These are phyloP conservation scores for Phalaenopsis hybrid DNA, from an alignment of 116 monocot genomes.

Conservation along the genomic window DNA sequence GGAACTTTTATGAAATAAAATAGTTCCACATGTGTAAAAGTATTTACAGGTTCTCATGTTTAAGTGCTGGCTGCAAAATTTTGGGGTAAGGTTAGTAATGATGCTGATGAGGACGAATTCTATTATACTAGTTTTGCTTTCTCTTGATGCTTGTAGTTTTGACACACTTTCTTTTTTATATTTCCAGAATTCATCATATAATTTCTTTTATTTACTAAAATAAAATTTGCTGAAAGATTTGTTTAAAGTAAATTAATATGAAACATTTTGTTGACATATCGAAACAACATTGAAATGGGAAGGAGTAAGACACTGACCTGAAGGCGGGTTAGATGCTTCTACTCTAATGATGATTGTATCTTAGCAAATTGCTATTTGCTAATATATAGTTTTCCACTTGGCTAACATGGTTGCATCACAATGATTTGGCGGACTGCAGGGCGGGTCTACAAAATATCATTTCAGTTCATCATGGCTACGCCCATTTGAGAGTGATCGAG, in stretches of 20 bases:
- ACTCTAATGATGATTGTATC: not conserved
- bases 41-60: not conserved
- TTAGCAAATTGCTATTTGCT: not conserved
- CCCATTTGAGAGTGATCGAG: conserved; percentile 91
- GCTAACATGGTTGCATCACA: conserved; percentile 9
- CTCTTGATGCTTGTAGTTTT: not conserved
- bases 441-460: conserved; percentile 92
- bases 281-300: not conserved
- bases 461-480: conserved; percentile 73
- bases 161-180: not conserved
- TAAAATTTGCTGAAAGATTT: not conserved
- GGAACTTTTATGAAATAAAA: not conserved
- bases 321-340: not conserved
- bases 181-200: not conserved
- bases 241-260: not conserved
- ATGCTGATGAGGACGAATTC: not conserved
- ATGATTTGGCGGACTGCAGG: conserved; percentile 36
- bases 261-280: not conserved
- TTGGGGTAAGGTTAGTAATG: not conserved
- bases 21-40: not conserved
- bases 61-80: not conserved
- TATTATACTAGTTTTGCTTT: not conserved
- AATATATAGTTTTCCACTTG: not conserved
- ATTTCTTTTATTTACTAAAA: not conserved
- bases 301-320: not conserved